Percentiles rank a stretch among this genome's conserved stretches.
These are phyloP conservation scores for Paratinospora sagittata DNA, from an alignment of 164 flowering plant genomes.

Conservation along the genomic window DNA sequence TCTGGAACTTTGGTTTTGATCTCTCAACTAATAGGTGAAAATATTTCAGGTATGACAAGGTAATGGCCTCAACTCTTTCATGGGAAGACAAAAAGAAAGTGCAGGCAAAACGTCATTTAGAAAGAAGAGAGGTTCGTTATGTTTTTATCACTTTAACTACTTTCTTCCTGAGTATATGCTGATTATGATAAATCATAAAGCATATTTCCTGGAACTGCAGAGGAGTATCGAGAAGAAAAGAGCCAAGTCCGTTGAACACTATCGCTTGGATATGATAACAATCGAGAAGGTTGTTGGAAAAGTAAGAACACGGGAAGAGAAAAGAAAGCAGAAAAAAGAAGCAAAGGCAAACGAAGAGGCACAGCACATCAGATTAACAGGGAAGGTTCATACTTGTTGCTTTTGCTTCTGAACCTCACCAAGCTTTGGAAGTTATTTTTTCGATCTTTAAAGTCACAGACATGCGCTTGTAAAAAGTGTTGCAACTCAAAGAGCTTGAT, in stretches of 20 bases:
- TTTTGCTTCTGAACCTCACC: conserved; percentile 39
- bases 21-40: too few relatives aligned
- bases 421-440: neutral
- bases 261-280: conserved; percentile 36
- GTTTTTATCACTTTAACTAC: neutral
- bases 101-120: conserved; percentile 37
- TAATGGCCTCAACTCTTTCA: conserved; percentile 29
- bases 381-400: conserved; percentile 31
- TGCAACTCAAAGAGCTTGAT: neutral
- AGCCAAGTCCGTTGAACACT: conserved; percentile 29
- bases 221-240: conserved; percentile 37
- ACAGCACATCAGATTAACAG: conserved; percentile 38
- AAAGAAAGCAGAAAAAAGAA: conserved; percentile 47
- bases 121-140: conserved; percentile 45
- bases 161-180: neutral
- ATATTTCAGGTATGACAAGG: conserved; percentile 50
- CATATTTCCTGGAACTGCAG: conserved; percentile 27
- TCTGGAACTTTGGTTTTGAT: neutral
- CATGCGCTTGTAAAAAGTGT: neutral
- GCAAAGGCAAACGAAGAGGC: conserved; percentile 44
- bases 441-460: neutral
- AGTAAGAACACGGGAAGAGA: conserved; percentile 48
- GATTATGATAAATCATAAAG: neutral
- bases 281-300: conserved; percentile 46
- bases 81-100: conserved; percentile 66